phyloP scores from a whole-genome alignment of 2,329 filamentous ascomycete species.

The Hypoxylon sp. region DNA sequence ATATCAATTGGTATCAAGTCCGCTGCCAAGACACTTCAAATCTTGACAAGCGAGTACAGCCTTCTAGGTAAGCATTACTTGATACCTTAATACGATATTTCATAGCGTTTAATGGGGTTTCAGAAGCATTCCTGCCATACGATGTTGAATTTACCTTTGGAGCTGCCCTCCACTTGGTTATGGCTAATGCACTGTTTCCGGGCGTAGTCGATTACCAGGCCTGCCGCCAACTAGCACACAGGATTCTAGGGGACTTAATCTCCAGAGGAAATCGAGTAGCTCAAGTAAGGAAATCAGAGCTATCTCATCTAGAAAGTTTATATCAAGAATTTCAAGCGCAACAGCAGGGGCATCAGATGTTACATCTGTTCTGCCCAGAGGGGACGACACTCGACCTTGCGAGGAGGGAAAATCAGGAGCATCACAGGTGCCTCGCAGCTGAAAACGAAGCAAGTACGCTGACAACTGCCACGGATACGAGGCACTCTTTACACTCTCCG shows the following conservation, averaged over 20 bases:
- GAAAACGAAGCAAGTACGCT: neutral
- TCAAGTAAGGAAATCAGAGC: slow-evolving; percentile 53
- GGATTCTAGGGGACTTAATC: slow-evolving; percentile 56
- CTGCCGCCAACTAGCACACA: slow-evolving; percentile 43
- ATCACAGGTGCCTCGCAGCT: neutral
- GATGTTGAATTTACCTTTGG: slow-evolving; percentile 58
- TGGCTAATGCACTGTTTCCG: slow-evolving; percentile 57
- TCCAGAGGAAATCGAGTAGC: slow-evolving; percentile 55
- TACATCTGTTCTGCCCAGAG: slow-evolving; percentile 39
- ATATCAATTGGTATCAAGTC: slow-evolving; percentile 61
- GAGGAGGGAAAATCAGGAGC: slow-evolving; percentile 3
- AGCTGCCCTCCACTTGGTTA: slow-evolving; percentile 56
- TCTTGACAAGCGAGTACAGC: slow-evolving; percentile 56
- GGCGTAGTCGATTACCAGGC: slow-evolving; percentile 48
- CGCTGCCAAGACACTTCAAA: slow-evolving; percentile 58
- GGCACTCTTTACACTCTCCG: neutral
- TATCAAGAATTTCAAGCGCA: slow-evolving; percentile 53
- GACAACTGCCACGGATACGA: neutral
- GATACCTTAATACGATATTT: neutral
- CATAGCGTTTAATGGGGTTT: neutral
- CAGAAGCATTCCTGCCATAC: slow-evolving; percentile 58
- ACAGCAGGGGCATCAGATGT: slow-evolving; percentile 49
- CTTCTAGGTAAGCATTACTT: slow-evolving; percentile 53
- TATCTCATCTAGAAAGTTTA: slow-evolving; percentile 51
- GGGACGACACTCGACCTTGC: slow-evolving; percentile 6